Conservation (phyloP, 192 early-diverging fungal genomes). For the Dissophora ornata region DNA sequence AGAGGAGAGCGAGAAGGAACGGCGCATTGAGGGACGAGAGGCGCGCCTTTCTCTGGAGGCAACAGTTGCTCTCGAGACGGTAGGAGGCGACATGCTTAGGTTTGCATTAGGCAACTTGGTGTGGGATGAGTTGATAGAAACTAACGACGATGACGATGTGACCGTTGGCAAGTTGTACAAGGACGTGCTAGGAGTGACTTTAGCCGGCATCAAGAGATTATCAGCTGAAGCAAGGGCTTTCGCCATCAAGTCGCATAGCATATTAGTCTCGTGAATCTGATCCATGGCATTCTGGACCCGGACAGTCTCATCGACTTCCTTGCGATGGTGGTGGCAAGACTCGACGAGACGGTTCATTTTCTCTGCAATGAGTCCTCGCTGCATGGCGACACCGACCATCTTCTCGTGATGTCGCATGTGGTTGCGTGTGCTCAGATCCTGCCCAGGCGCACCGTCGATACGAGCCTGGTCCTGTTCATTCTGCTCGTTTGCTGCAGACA, state of each 20-base stretch:
- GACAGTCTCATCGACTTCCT: slow-evolving; percentile 33
- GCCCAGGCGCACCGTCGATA: not conserved
- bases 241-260: slow-evolving; percentile 30
- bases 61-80: slow-evolving; percentile 12
- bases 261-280: slow-evolving; percentile 24
- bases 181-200: slow-evolving; percentile 1
- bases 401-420: slow-evolving; percentile 38
- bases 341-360: slow-evolving; percentile 40
- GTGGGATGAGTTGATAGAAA: slow-evolving; percentile 1
- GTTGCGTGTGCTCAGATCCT: not conserved
- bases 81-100: slow-evolving; percentile 15
- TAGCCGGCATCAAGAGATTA: slow-evolving; percentile 7
- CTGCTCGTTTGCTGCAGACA: slow-evolving; percentile 23
- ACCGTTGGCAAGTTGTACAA: slow-evolving; percentile 24
- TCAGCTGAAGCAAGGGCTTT: slow-evolving; percentile 21
- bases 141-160: slow-evolving; percentile 30
- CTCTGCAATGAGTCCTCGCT: slow-evolving; percentile 44
- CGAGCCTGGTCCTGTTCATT: slow-evolving; percentile 22
- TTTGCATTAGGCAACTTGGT: slow-evolving; percentile 15
- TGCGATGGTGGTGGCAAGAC: slow-evolving; percentile 30
- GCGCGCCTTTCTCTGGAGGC: slow-evolving; percentile 15
- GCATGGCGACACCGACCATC: slow-evolving; percentile 51
- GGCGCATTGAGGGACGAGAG: slow-evolving; percentile 15
- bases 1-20: slow-evolving; percentile 33
- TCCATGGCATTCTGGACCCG: slow-evolving; percentile 41